Conservation (phyloP, 1,284 basidiomycete species). For the Trichosporon coremiiforme region DNA sequence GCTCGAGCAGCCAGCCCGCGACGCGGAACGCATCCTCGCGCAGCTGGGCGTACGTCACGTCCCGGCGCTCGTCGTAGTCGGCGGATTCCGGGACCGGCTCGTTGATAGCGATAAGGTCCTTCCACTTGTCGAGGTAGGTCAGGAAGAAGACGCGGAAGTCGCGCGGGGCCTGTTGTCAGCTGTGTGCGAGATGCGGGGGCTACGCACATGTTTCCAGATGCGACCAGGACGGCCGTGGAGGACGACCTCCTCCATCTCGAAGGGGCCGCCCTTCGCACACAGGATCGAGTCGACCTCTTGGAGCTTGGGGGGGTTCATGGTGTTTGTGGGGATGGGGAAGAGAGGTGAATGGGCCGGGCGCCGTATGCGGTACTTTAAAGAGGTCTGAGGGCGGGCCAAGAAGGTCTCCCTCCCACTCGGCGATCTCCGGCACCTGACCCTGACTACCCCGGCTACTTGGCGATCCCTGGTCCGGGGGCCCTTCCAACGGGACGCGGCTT, state of each 20-base stretch:
- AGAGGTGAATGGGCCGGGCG: not conserved
- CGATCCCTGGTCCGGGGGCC: too few relatives aligned
- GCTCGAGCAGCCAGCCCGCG: conserved; percentile 40
- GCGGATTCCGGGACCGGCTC: conserved; percentile 25
- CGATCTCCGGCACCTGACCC: not conserved
- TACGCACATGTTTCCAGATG: conserved; percentile 49
- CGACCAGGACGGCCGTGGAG: conserved; percentile 37
- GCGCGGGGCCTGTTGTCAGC: conserved; percentile 38
- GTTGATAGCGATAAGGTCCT: conserved; percentile 37
- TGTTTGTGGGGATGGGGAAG: not conserved
- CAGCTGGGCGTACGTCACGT: conserved; percentile 28
- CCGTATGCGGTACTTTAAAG: not conserved
- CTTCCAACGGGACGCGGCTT: not conserved
- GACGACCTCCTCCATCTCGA: conserved; percentile 43
- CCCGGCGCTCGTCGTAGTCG: conserved; percentile 21
- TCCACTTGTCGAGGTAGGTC: conserved; percentile 32
- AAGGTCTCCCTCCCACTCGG: too few relatives aligned
- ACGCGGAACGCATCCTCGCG: conserved; percentile 31
- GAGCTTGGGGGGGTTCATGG: not conserved
- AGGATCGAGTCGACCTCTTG: conserved; percentile 2
- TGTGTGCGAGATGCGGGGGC: too few relatives aligned
- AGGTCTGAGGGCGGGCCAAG: not conserved
- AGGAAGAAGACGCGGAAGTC: conserved; percentile 46
- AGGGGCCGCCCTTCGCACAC: not conserved
- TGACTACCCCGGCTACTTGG: not conserved